phyloP scores from a whole-genome alignment of 345 rosid genomes.

The Iberis pinnata region DNA sequence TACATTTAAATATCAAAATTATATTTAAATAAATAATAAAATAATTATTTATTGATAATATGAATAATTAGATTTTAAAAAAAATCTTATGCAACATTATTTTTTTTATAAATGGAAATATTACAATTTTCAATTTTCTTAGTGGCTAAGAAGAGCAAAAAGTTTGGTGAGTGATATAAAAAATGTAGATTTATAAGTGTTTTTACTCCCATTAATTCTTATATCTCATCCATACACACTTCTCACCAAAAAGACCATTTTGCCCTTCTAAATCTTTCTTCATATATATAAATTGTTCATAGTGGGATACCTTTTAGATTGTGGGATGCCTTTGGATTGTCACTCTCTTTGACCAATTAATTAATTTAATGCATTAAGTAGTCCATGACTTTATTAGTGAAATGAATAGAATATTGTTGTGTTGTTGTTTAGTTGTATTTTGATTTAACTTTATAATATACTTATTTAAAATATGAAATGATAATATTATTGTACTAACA shows the following conservation, averaged over 20 bases:
- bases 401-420: too few relatives aligned
- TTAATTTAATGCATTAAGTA: background rate
- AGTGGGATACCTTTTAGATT: constrained; percentile 22
- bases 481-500: too few relatives aligned
- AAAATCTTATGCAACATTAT: too few relatives aligned
- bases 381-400: constrained; percentile 16
- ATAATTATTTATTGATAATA: too few relatives aligned
- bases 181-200: constrained; percentile 13
- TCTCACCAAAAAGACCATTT: background rate
- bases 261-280: constrained; percentile 15
- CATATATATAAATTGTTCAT: constrained; percentile 3
- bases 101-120: too few relatives aligned
- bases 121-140: too few relatives aligned
- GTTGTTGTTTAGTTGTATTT: too few relatives aligned
- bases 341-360: constrained; percentile 30
- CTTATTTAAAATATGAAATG: too few relatives aligned
- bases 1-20: too few relatives aligned
- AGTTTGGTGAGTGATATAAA: constrained; percentile 20
- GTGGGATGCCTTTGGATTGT: constrained; percentile 16
- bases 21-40: too few relatives aligned
- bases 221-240: constrained; percentile 6
- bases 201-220: constrained; percentile 13
- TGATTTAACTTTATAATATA: too few relatives aligned
- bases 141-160: constrained; percentile 32
- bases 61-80: too few relatives aligned